Evolutionary conservation across 805 yeast species (phyloP).

Genomic region (Monosporozyma servazzii): DNA sequence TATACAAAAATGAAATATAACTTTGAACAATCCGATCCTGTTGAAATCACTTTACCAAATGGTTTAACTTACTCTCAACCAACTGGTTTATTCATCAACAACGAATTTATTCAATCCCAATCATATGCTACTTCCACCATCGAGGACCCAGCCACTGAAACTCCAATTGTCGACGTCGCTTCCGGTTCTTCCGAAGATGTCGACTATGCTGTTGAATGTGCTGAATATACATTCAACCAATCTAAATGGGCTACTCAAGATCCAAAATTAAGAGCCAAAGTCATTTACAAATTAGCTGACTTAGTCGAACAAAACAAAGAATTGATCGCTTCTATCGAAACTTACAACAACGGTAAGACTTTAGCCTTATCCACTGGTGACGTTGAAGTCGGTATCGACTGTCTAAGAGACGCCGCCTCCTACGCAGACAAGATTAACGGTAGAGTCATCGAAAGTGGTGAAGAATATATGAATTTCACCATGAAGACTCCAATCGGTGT

Average conservation of each 20-base stretch:
- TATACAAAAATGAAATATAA: constrained; percentile 1
- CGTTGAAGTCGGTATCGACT: constrained; percentile 52
- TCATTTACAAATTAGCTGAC: constrained; percentile 55
- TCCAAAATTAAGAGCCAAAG: constrained; percentile 47
- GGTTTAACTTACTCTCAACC: constrained; percentile 68
- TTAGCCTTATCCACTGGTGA: constrained; percentile 58
- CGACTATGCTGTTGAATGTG: constrained; percentile 59
- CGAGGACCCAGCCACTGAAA: constrained; percentile 56
- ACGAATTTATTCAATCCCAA: constrained; percentile 57
- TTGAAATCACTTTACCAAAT: constrained; percentile 50
- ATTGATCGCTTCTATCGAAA: constrained; percentile 56
- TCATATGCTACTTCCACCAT: constrained; percentile 48
- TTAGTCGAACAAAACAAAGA: constrained; percentile 56
- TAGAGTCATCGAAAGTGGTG: constrained; percentile 53
- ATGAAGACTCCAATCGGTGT: constrained; percentile 72
- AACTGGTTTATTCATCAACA: constrained; percentile 81
- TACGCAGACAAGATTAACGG: constrained; percentile 65
- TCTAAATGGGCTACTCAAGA: constrained; percentile 50
- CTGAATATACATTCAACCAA: constrained; percentile 48
- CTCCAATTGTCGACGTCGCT: constrained; percentile 47
- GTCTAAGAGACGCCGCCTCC: constrained; percentile 64
- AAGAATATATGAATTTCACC: constrained; percentile 54
- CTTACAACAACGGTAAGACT: constrained; percentile 73
- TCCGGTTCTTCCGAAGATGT: constrained; percentile 57
- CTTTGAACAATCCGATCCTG: constrained; percentile 24